These are phyloP conservation scores for Camellia granthamiana DNA, from an alignment of 148 eudicot species.

Conservation along the genomic window DNA sequence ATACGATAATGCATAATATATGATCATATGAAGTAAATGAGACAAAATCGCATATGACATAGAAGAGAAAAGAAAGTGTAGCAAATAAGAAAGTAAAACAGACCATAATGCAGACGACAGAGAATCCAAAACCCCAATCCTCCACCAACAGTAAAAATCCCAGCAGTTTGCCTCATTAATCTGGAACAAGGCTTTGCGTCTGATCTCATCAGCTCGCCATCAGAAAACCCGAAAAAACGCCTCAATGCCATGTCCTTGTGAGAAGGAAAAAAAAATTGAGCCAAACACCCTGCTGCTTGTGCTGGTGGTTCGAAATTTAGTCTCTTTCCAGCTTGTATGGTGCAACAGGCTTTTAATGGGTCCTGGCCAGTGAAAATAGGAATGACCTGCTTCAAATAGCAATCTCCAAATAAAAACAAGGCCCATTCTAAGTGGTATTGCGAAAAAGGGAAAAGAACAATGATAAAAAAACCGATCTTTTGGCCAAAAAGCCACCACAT, in stretches of 20 bases:
- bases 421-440: background rate
- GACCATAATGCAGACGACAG: constrained; percentile 89
- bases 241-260: constrained; percentile 62
- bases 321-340: background rate
- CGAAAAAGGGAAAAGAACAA: background rate
- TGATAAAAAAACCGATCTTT: no score
- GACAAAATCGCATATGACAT: background rate
- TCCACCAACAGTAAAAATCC: constrained; percentile 81
- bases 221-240: constrained; percentile 75
- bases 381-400: background rate
- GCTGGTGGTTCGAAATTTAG: background rate
- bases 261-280: background rate
- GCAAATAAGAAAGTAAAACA: constrained; percentile 16
- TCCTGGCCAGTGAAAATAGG: background rate
- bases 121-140: constrained; percentile 90
- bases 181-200: constrained; percentile 88
- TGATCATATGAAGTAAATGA: background rate
- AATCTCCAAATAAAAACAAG: background rate
- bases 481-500: no score
- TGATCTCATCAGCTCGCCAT: constrained; percentile 94
- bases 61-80: background rate
- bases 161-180: constrained; percentile 90
- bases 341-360: background rate
- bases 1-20: background rate
- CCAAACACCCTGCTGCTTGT: background rate